Evolutionary conservation across 495 filamentous ascomycete genomes (phyloP).

Genomic region (Trichoderma virens): DNA sequence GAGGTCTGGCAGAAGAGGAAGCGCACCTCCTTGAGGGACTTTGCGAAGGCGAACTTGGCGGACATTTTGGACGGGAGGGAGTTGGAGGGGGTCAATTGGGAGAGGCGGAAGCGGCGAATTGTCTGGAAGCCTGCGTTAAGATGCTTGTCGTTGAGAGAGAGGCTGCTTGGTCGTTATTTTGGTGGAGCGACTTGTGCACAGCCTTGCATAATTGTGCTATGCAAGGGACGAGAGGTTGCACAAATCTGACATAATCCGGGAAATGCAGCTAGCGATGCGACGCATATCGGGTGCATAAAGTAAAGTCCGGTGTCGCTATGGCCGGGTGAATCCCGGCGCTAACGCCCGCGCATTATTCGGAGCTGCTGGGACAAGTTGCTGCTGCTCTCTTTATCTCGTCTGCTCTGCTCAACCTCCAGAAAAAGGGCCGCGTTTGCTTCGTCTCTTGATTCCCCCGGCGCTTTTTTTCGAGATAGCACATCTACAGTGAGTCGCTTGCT

Average conservation of each 20-base stretch:
- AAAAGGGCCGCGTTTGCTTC: no score
- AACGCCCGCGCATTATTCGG: conserved; percentile 6
- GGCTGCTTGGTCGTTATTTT: background rate
- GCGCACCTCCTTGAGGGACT: conserved; percentile 85
- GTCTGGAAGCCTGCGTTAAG: background rate
- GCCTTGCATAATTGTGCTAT: background rate
- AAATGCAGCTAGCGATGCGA: no score
- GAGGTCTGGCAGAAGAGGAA: conserved; percentile 94
- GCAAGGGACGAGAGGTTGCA: no score
- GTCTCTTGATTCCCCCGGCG: no score
- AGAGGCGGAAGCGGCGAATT: background rate
- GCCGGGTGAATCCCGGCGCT: conserved; percentile 3
- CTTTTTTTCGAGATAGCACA: no score
- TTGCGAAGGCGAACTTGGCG: conserved; percentile 82
- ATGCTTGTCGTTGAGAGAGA: background rate
- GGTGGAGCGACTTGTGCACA: conserved; percentile 10
- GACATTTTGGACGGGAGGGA: conserved; percentile 52
- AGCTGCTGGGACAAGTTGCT: background rate
- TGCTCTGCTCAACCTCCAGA: background rate
- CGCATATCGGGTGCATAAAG: conserved; percentile 8
- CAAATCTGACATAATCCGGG: no score
- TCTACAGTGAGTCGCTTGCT: no score
- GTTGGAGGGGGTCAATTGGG: conserved; percentile 5
- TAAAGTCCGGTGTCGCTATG: conserved; percentile 3
- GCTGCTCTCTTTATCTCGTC: conserved; percentile 24